phyloP scores from a whole-genome alignment of 2,329 filamentous ascomycete genomes.

The Anthostomella pinea region DNA sequence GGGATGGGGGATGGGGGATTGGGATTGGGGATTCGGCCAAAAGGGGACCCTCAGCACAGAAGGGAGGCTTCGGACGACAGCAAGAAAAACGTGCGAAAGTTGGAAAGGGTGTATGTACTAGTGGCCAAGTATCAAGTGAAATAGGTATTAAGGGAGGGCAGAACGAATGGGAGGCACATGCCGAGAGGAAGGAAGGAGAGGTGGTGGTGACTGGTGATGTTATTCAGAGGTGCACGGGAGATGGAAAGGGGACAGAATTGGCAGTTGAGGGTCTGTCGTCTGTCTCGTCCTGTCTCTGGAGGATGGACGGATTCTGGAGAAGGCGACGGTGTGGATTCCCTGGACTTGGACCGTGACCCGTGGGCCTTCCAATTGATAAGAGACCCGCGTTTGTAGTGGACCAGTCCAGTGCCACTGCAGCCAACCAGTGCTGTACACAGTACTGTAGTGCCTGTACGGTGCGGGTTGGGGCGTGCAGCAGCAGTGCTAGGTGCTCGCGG shows the following conservation, averaged over 20 bases:
- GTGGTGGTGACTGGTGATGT: conserved; percentile 22
- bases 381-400: too few relatives aligned
- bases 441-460: too few relatives aligned
- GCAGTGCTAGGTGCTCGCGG: too few relatives aligned
- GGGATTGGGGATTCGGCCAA: conserved; percentile 9
- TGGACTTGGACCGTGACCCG: conserved; percentile 13
- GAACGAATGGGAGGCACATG: conserved; percentile 27
- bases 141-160: conserved; percentile 27
- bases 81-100: conserved; percentile 19
- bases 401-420: too few relatives aligned
- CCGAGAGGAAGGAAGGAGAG: conserved; percentile 21
- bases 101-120: conserved; percentile 28
- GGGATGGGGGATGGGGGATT: conserved; percentile 16
- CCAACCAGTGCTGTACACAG: too few relatives aligned
- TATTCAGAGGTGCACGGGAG: conserved; percentile 31
- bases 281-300: too few relatives aligned
- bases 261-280: too few relatives aligned
- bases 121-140: conserved; percentile 18
- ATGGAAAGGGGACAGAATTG: conserved; percentile 27
- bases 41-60: conserved; percentile 21
- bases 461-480: too few relatives aligned
- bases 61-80: conserved; percentile 20
- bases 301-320: conserved; percentile 19
- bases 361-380: too few relatives aligned
- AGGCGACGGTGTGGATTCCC: conserved; percentile 17